Evolutionary conservation across 805 yeast species (phyloP), one percentile per base, ranked within the genome.

Genomic region (Clavispora santaluciae): DNA sequence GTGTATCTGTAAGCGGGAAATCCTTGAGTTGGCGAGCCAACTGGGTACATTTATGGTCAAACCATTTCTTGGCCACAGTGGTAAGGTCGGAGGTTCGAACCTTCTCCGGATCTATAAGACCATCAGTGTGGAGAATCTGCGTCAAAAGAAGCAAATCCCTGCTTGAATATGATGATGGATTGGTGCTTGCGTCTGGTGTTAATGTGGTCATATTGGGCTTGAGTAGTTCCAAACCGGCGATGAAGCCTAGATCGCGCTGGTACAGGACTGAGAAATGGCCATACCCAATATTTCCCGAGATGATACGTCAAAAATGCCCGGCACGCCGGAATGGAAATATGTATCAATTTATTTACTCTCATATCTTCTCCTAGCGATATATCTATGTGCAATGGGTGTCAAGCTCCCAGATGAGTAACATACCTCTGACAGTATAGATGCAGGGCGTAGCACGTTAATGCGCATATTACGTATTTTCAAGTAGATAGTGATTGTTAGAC

Each of bases 61-160:
- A 60, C 71, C 71, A 66, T 16, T 53, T 53, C 3, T 45, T 20
- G 6, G 53, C 49, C n/a, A 67, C 53, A 5, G 46, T 50, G 4
- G 48, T 48, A 5, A 68, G 53, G n/a, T 51, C 55, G 8, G 49
- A 36, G 9, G 46, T 18, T 1, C 38, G 26, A 8, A 55, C 48
- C 22, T 34, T 42, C 4, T 49, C 54, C 1, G 61, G 59, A n/a
- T 56, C 54, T 16, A 60, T 51, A 16, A 65, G 50, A 2, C 59
- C 62, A 33, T 58, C 56, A 2, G 57, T 55, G 39, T 69, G 72
- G 6, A 70, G 55, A 6, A 69, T 50, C 50, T 70, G 75, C 1
- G 67, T 49, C 12, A 68, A 41, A 17, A 69, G 57, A 21, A 69
- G 60, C 9, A 66, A 51, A 42, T 67, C 72, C 38, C 68, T 48